These are phyloP conservation scores for Acmispon strigosus DNA, from an alignment of 306 rosid species.

Conservation along the genomic window DNA sequence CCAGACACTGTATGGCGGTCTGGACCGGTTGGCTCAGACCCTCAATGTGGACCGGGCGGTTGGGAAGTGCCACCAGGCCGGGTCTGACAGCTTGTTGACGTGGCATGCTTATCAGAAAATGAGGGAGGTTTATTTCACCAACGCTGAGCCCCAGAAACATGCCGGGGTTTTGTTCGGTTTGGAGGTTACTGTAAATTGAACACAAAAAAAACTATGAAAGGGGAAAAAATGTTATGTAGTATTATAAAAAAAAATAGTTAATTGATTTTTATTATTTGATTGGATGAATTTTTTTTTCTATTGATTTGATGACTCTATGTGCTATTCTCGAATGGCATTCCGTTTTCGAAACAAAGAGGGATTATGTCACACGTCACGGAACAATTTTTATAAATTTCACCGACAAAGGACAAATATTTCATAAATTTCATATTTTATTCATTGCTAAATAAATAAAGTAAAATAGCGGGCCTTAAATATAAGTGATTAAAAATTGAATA, in stretches of 20 bases:
- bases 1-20: constrained; percentile 46
- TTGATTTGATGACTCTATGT: too few species aligned
- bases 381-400: too few species aligned
- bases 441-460: too few species aligned
- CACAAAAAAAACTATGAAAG: too few species aligned
- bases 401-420: too few species aligned
- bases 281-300: background rate
- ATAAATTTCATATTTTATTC: too few species aligned
- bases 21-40: constrained; percentile 62
- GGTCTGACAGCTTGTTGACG: constrained; percentile 70
- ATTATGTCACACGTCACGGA: too few species aligned
- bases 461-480: too few species aligned
- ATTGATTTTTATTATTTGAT: constrained; percentile 11
- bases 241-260: background rate
- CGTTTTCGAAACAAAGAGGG: too few species aligned
- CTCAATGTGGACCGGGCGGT: constrained; percentile 61
- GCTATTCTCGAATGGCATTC: too few species aligned
- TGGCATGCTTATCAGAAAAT: constrained; percentile 70
- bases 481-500: too few species aligned
- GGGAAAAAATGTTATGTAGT: background rate
- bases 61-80: constrained; percentile 85
- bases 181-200: constrained; percentile 21
- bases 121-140: constrained; percentile 45
- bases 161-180: constrained; percentile 72
- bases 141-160: constrained; percentile 41